Evolutionary conservation across 2,329 filamentous ascomycete genomes (phyloP).

Genomic region (Didymellaceae sp.): DNA sequence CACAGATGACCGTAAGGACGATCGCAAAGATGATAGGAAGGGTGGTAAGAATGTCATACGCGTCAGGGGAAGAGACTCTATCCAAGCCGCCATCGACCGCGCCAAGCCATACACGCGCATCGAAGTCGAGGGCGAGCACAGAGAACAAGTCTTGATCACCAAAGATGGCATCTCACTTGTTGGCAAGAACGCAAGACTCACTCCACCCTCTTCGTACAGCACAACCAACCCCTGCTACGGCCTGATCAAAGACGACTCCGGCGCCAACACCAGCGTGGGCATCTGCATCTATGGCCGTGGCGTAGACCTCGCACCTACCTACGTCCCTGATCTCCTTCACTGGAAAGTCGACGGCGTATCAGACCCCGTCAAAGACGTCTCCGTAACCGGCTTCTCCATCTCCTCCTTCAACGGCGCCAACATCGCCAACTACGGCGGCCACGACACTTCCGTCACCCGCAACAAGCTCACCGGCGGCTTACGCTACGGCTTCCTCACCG

Average conservation of each 20-base stretch:
- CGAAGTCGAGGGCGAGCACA: slow-evolving; percentile 18
- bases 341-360: slow-evolving; percentile 1
- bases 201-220: slow-evolving; percentile 2
- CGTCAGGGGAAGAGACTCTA: slow-evolving; percentile 14
- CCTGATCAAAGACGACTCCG: not conserved
- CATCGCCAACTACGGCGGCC: slow-evolving; percentile 19
- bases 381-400: slow-evolving; percentile 18
- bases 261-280: slow-evolving; percentile 10
- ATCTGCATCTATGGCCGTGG: slow-evolving; percentile 20
- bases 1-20: not conserved
- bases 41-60: slow-evolving; percentile 1
- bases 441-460: slow-evolving; percentile 11
- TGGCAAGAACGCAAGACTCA: slow-evolving; percentile 7
- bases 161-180: slow-evolving; percentile 21
- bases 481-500: slow-evolving; percentile 24
- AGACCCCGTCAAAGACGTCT: slow-evolving; percentile 18
- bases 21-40: not conserved
- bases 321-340: slow-evolving; percentile 2
- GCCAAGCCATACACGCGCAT: slow-evolving; percentile 16
- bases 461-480: slow-evolving; percentile 17
- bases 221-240: slow-evolving; percentile 16
- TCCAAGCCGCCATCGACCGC: slow-evolving; percentile 14
- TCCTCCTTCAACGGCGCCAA: slow-evolving; percentile 18
- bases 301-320: not conserved
- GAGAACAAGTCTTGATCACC: slow-evolving; percentile 18